Conservation (phyloP, 345 rosid genomes). For the Linum lewisii region DNA sequence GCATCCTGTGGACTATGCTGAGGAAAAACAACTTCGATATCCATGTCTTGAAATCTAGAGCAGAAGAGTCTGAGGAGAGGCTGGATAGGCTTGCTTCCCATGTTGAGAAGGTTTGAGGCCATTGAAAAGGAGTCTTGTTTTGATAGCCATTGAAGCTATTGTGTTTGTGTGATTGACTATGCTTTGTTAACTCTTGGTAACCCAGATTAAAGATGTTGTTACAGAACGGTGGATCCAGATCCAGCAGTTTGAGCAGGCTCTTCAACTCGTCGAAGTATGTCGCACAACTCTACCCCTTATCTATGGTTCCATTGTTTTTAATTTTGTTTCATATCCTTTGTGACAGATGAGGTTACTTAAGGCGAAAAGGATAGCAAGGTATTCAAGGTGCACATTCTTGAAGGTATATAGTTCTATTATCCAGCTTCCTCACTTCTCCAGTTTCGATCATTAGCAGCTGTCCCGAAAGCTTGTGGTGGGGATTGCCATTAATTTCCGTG, state of each 20-base stretch:
- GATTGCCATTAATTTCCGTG: conserved; percentile 9
- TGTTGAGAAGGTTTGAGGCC: conserved; percentile 60
- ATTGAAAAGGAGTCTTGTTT: not conserved
- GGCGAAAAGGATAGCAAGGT: conserved; percentile 23
- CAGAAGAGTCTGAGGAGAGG: conserved; percentile 37
- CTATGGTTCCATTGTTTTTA: not conserved
- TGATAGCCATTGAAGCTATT: not conserved
- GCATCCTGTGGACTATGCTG: conserved; percentile 51
- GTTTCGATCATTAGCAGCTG: not conserved
- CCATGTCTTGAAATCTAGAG: conserved; percentile 52
- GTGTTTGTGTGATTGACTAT: not conserved
- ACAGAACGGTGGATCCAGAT: conserved; percentile 64
- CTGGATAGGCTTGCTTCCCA: conserved; percentile 28
- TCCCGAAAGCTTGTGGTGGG: not conserved
- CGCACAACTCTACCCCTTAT: not conserved
- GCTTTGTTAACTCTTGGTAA: conserved; percentile 1
- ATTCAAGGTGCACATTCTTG: conserved; percentile 36
- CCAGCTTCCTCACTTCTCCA: not conserved
- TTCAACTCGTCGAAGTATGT: conserved; percentile 31
- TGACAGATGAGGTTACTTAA: conserved; percentile 35
- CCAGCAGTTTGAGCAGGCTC: conserved; percentile 64
- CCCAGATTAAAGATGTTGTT: conserved; percentile 45
- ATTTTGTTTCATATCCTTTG: not conserved
- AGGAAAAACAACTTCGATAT: conserved; percentile 71
- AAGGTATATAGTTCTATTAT: conserved; percentile 32